Evolutionary conservation across 1,284 basidiomycete species (phyloP).

Genomic region (Ganoderma boninense): DNA sequence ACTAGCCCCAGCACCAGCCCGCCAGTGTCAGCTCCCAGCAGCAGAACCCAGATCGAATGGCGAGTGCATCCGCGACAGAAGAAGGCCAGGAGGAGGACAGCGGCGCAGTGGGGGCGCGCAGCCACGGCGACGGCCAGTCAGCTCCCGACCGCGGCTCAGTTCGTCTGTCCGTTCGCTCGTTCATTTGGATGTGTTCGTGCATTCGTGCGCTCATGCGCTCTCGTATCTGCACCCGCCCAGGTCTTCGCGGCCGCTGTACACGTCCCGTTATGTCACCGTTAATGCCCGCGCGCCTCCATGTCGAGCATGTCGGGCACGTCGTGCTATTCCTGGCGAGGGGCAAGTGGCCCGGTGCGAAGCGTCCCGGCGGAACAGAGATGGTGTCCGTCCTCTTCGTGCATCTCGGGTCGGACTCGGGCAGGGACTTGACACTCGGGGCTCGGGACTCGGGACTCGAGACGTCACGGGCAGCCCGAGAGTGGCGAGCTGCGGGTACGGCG

Average conservation of each 20-base stretch:
- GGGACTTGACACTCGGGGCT: background rate
- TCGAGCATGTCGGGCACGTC: background rate
- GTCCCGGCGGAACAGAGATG: slow-evolving; percentile 17
- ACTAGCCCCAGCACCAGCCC: background rate
- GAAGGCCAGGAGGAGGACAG: slow-evolving; percentile 10
- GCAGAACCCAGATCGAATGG: no score
- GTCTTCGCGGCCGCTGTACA: background rate
- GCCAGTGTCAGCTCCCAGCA: background rate
- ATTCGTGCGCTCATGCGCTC: no score
- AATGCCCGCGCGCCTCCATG: background rate
- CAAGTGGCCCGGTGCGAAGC: slow-evolving; percentile 1
- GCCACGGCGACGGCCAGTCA: slow-evolving; percentile 4
- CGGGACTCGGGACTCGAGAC: background rate
- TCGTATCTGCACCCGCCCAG: background rate
- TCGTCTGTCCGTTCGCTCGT: background rate
- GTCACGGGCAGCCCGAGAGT: slow-evolving; percentile 3
- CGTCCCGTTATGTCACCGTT: background rate
- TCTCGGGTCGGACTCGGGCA: slow-evolving; percentile 3
- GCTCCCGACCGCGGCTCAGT: background rate
- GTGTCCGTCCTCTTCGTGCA: background rate
- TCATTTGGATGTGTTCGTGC: no score
- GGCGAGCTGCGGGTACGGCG: slow-evolving; percentile 29
- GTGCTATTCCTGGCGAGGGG: slow-evolving; percentile 24
- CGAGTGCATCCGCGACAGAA: slow-evolving; percentile 7
- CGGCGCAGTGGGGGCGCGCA: slow-evolving; percentile 21